phyloP scores from a whole-genome alignment of 441 rosid species.

The Syzygium malaccense region DNA sequence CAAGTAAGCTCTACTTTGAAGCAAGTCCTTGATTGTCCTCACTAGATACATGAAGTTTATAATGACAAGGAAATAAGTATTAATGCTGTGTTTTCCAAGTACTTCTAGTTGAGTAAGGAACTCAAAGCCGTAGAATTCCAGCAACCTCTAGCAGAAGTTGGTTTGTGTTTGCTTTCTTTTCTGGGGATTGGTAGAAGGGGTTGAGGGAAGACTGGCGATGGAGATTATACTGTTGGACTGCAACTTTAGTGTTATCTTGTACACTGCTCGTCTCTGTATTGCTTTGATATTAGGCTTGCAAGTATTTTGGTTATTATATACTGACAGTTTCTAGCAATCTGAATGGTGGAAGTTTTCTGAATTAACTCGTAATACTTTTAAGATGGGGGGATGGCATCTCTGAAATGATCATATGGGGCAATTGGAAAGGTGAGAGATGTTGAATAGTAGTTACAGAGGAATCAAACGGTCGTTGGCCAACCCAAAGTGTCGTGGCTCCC shows the following conservation, averaged over 20 bases:
- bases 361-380: not conserved
- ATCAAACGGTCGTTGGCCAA: not conserved
- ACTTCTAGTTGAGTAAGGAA: not conserved
- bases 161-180: not conserved
- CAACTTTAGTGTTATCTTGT: not conserved
- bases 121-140: not conserved
- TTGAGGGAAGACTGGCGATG: not conserved
- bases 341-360: not conserved
- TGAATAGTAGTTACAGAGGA: not conserved
- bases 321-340: not conserved
- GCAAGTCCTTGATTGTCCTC: not conserved
- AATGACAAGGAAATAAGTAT: not conserved
- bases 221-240: not conserved
- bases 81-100: not conserved
- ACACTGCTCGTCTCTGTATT: not conserved
- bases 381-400: not conserved
- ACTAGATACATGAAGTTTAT: not conserved
- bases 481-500: not conserved
- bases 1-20: conserved; percentile 1
- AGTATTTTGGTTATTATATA: not conserved
- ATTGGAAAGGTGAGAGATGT: not conserved
- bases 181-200: not conserved
- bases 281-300: not conserved
- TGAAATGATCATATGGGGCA: not conserved
- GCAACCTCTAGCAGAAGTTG: not conserved